Evolutionary conservation across 371 early-diverging fungal genomes (phyloP).

Genomic region (Apophysomyces elegans): DNA sequence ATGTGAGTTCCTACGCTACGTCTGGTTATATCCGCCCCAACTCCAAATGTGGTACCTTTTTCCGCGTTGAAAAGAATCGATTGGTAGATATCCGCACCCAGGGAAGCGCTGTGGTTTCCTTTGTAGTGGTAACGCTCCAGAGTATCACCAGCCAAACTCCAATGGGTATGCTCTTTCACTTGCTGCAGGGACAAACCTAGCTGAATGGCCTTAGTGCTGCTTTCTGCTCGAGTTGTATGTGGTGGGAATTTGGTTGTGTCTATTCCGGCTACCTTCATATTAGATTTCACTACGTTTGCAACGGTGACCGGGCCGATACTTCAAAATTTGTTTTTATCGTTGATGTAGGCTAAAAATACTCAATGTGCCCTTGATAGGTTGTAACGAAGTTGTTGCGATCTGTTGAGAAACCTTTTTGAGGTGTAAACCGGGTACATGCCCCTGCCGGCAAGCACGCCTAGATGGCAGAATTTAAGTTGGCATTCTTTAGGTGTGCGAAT

Average conservation of each 20-base stretch:
- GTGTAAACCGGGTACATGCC: slow-evolving; percentile 16
- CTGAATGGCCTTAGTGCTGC: slow-evolving; percentile 15
- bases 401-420: slow-evolving; percentile 6
- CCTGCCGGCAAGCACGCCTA: slow-evolving; percentile 6
- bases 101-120: neutral
- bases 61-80: neutral
- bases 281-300: slow-evolving; percentile 12
- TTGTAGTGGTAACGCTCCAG: slow-evolving; percentile 13
- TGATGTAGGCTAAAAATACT: neutral
- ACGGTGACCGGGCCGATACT: neutral
- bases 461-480: slow-evolving; percentile 11
- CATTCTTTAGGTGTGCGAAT: slow-evolving; percentile 22
- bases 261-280: slow-evolving; percentile 8
- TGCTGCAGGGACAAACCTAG: neutral
- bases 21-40: no score
- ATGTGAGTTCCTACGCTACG: no score
- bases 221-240: slow-evolving; percentile 10
- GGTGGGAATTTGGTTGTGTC: slow-evolving; percentile 11
- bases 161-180: slow-evolving; percentile 16
- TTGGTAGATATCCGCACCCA: neutral
- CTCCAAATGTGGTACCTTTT: neutral
- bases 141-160: slow-evolving; percentile 11
- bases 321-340: neutral
- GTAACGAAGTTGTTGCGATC: neutral
- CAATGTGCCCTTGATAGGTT: neutral